A percentile compares a stretch with the other conserved stretches of the same genome.
These are phyloP conservation scores for Cladochytrium tenue DNA, from an alignment of 371 early-diverging fungal species.

Conservation along the genomic window DNA sequence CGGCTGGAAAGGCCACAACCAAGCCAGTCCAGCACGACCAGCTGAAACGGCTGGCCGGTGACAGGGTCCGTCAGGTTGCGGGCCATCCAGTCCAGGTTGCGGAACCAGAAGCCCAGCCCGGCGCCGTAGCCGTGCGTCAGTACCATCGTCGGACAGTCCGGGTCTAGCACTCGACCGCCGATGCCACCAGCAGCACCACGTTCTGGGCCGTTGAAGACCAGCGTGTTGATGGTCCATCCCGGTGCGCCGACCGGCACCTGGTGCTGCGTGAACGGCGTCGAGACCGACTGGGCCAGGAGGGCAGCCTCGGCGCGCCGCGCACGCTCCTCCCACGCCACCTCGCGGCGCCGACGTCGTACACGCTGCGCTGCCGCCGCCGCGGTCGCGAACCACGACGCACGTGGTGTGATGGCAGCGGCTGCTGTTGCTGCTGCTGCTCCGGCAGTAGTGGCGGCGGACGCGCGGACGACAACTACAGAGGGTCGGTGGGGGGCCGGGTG, in stretches of 20 bases:
- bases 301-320: background rate
- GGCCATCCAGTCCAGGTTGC: slow-evolving; percentile 70
- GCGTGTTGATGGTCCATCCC: slow-evolving; percentile 21
- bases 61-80: slow-evolving; percentile 44
- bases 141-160: slow-evolving; percentile 47
- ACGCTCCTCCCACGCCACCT: background rate
- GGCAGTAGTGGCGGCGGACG: too few relatives aligned
- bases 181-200: background rate
- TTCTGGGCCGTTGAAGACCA: slow-evolving; percentile 15
- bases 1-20: slow-evolving; percentile 45
- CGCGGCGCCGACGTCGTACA: too few relatives aligned
- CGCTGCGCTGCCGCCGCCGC: too few relatives aligned
- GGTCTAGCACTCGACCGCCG: background rate
- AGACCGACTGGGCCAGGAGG: background rate
- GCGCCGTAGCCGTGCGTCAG: slow-evolving; percentile 91
- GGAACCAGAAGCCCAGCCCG: slow-evolving; percentile 86
- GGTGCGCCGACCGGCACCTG: slow-evolving; percentile 7
- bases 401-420: too few relatives aligned
- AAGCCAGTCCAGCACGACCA: slow-evolving; percentile 86
- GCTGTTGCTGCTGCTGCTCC: too few relatives aligned
- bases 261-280: slow-evolving; percentile 15
- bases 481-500: too few relatives aligned
- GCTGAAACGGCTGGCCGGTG: slow-evolving; percentile 44
- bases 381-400: too few relatives aligned
- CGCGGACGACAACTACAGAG: too few relatives aligned